Conservation (phyloP, 495 filamentous ascomycete species). For the Aspergillus incahuasiensis region DNA sequence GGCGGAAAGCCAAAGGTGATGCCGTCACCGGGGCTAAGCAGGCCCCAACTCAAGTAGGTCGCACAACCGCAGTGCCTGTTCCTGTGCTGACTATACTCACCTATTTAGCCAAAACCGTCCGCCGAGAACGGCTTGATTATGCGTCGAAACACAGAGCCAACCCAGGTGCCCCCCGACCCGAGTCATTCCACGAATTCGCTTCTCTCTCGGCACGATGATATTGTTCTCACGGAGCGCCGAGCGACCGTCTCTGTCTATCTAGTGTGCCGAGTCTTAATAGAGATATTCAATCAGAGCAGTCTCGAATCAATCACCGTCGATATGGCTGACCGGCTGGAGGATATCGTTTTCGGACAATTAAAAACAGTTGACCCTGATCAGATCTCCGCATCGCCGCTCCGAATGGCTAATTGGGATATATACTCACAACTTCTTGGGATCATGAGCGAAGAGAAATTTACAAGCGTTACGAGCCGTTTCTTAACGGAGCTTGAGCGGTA, state of each 20-base stretch:
- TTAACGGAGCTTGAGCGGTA: constrained; percentile 70
- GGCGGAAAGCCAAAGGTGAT: constrained; percentile 93
- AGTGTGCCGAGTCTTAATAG: constrained; percentile 86
- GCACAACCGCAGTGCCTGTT: background rate
- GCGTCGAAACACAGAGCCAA: constrained; percentile 54
- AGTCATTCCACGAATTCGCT: constrained; percentile 31
- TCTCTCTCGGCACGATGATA: constrained; percentile 59
- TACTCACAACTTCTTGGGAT: constrained; percentile 87
- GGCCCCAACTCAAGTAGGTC: constrained; percentile 59
- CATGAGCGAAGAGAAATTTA: constrained; percentile 90
- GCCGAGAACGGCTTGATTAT: constrained; percentile 37
- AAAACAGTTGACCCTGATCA: constrained; percentile 82
- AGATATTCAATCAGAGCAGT: constrained; percentile 87
- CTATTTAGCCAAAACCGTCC: constrained; percentile 26
- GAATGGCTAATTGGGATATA: constrained; percentile 90
- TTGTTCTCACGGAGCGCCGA: constrained; percentile 73
- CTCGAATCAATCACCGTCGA: constrained; percentile 75
- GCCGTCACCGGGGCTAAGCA: constrained; percentile 59
- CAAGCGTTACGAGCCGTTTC: constrained; percentile 76
- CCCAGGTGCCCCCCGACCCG: constrained; percentile 29
- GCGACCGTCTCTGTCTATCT: constrained; percentile 93
- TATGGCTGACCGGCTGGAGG: constrained; percentile 86
- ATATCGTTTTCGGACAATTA: constrained; percentile 89
- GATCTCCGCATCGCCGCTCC: constrained; percentile 69
- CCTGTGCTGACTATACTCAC: background rate